A percentile compares a stretch with the other conserved stretches of the same genome.
Conservation (phyloP, 371 early-diverging fungal species). For the Mucor saturninus region DNA sequence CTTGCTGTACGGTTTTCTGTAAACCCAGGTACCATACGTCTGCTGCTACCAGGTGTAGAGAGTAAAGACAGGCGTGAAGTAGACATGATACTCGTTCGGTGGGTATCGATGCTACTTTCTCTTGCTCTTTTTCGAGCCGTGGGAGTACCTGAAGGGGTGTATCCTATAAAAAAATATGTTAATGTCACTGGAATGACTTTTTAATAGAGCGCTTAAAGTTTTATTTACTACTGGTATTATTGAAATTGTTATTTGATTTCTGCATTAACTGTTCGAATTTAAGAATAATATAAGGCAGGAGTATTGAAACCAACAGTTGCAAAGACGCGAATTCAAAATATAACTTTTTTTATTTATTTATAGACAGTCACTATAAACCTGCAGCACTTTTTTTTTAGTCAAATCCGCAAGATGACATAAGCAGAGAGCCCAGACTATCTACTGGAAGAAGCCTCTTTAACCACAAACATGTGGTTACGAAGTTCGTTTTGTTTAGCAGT, state of each 20-base stretch:
- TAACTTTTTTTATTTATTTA: too few species aligned
- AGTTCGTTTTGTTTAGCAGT: not conserved
- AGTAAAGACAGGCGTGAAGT: conserved; percentile 13
- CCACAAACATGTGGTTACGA: not conserved
- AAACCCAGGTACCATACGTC: too few species aligned
- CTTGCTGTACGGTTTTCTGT: not conserved
- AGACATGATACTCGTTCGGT: conserved; percentile 1
- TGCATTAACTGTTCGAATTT: not conserved
- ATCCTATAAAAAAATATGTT: not conserved
- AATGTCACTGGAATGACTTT: not conserved
- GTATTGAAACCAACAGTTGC: not conserved
- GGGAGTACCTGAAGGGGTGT: conserved; percentile 7
- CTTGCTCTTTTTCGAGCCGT: conserved; percentile 2
- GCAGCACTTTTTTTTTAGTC: too few species aligned
- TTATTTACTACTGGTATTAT: not conserved
- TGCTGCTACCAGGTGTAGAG: not conserved
- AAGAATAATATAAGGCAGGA: not conserved
- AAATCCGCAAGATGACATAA: too few species aligned
- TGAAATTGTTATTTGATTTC: not conserved
- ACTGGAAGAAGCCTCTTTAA: not conserved
- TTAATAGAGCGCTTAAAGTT: not conserved
- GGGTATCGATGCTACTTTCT: not conserved
- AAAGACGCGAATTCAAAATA: not conserved
- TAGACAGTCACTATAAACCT: too few species aligned
- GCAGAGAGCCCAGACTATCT: too few species aligned